A percentile compares a stretch with the other conserved stretches of the same genome.
Evolutionary conservation across 1,284 basidiomycete genomes (phyloP).

Genomic region (Fomitopsis schrenkii): DNA sequence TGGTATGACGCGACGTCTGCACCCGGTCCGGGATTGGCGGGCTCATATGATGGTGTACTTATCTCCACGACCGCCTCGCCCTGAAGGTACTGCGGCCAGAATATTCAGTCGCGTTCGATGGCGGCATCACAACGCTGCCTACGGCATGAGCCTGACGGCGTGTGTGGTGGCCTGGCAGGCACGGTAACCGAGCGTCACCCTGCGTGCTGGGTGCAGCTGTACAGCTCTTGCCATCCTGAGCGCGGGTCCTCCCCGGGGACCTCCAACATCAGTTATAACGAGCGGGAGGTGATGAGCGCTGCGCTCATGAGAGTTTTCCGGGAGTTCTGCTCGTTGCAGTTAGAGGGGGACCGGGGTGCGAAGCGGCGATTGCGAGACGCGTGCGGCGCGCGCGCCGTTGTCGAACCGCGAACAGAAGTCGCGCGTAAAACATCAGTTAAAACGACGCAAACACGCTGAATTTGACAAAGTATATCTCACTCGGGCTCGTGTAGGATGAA

Average conservation of each 20-base stretch:
- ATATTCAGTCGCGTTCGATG: background rate
- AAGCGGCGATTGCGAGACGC: background rate
- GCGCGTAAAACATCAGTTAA: background rate
- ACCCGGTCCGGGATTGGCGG: background rate
- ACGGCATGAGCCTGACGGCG: background rate
- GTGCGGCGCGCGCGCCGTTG: background rate
- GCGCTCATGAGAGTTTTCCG: background rate
- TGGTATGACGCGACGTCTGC: background rate
- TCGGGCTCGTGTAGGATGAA: background rate
- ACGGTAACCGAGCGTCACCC: background rate
- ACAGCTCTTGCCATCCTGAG: background rate
- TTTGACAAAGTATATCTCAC: slow-evolving; percentile 1
- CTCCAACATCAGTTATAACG: slow-evolving; percentile 1
- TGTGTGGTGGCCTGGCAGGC: background rate
- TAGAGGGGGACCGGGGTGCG: slow-evolving; percentile 2
- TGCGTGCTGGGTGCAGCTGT: background rate
- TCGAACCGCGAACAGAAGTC: background rate
- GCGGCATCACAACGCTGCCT: background rate
- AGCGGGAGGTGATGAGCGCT: background rate
- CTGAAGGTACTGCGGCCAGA: background rate
- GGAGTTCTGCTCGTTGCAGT: background rate
- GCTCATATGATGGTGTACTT: background rate
- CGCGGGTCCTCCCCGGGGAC: background rate
- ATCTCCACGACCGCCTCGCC: background rate
- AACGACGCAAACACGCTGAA: background rate